Base-by-base conservation (phyloP, 768 basidiomycete genomes). In the Porpolomopsis calyptriformis region DNA sequence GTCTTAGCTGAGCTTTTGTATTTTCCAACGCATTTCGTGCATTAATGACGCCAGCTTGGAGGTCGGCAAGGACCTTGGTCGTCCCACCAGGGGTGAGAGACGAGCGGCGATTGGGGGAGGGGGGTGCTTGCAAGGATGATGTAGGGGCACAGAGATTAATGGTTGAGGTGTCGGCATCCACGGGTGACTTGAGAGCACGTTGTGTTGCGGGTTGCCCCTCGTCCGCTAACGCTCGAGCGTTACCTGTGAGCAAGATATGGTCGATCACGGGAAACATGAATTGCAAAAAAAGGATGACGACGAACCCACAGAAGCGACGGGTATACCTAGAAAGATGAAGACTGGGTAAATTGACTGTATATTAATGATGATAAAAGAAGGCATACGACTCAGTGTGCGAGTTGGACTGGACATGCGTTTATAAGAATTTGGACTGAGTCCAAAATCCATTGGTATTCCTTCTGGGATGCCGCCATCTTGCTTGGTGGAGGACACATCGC, bases 1-100 rank as follows among this genome's bases (percentile, higher is more conserved):
- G 60, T 49, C 90, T 64, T 37, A 93, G 68, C 59, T 93, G 90
- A 16, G 76, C 66, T 57, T 87, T 85, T 9, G 90, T 88, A 57
- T 89, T 88, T 60, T 93, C 90, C 47, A 93, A 68, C 41, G 86
- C 86, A 50, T 78, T 82, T 40, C 80, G 73, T 23, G 86, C 83
- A 52, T 82, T 81, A 36, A 81, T 68, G 5, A 91, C 85, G 42
- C 87, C 89, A 0, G 82, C 74, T 60, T 93, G 90, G 18, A 93
- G 72, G 60, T 90, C 87, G 1, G 85, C 85, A 45, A 93, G 69
- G 20, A 93, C 90, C 57, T 85, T 89, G 12, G 89, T 89, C 8
- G 87, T 91, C 6, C 82, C 84, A 1, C 80, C 83, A 1, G 85
- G 82, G 11, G 81, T 78, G 37, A 85, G 67, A 3, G 85, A 71